Conservation (phyloP, 225 moss, liverwort and hornwort genomes). For the Ulota crispa region DNA sequence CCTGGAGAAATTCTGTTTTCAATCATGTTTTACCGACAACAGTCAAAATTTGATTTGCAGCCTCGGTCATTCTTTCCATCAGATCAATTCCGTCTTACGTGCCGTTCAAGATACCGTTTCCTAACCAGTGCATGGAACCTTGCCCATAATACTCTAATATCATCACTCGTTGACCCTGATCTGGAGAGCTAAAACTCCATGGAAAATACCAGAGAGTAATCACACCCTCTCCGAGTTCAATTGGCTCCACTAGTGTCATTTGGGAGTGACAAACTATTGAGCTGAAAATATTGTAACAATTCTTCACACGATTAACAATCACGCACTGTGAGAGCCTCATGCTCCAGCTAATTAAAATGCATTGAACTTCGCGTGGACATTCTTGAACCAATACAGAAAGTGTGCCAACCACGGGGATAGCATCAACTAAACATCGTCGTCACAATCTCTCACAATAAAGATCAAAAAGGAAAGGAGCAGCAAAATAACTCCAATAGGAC, state of each 20-base stretch:
- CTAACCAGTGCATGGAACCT: background rate
- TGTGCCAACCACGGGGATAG: background rate
- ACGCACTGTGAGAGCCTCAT: background rate
- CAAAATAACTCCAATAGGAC: background rate
- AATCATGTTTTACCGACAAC: background rate
- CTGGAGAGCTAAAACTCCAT: conserved; percentile 17
- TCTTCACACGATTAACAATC: conserved; percentile 3
- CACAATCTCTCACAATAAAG: background rate
- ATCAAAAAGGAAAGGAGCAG: background rate
- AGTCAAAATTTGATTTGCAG: background rate
- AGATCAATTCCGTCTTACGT: conserved; percentile 4
- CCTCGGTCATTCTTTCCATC: background rate
- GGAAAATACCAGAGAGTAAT: background rate
- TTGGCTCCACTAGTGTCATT: background rate
- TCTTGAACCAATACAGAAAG: conserved; percentile 11
- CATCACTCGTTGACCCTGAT: conserved; percentile 9
- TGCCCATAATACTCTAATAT: conserved; percentile 6
- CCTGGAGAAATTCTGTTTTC: conserved; percentile 1
- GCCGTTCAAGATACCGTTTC: conserved; percentile 17
- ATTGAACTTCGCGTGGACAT: background rate
- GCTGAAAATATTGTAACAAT: background rate
- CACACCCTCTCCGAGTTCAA: conserved; percentile 1
- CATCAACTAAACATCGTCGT: background rate
- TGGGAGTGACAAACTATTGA: background rate
- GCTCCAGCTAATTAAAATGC: conserved; percentile 8